phyloP scores from a whole-genome alignment of 352 stramenopile species.

The Phytophthora colocasiae region DNA sequence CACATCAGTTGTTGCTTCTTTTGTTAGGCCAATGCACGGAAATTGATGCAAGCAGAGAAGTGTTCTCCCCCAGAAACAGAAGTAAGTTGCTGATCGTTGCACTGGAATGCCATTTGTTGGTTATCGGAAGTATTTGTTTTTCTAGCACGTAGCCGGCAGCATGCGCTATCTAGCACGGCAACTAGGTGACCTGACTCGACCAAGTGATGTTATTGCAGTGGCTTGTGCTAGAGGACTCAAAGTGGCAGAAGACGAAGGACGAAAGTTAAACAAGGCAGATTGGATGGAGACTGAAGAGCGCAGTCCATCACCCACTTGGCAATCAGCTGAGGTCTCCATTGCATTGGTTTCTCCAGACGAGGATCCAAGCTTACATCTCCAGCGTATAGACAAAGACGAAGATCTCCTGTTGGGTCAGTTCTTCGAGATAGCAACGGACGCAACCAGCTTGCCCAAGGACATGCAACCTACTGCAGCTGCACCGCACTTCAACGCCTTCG shows the following conservation, averaged over 20 bases:
- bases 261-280: conserved; percentile 6
- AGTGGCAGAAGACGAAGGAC: conserved; percentile 31
- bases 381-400: conserved; percentile 19
- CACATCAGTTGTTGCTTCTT: conserved; percentile 1
- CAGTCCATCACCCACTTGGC: conserved; percentile 2
- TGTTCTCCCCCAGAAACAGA: conserved; percentile 30
- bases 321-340: conserved; percentile 5
- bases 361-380: conserved; percentile 22
- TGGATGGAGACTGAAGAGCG: conserved; percentile 16
- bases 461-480: conserved; percentile 10
- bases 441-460: conserved; percentile 7
- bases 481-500: conserved; percentile 41
- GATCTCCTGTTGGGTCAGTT: conserved; percentile 7
- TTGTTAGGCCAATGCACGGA: conserved; percentile 47
- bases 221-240: conserved; percentile 19
- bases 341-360: conserved; percentile 31
- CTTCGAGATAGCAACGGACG: conserved; percentile 10
- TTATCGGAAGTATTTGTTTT: conserved; percentile 1
- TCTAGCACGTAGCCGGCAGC: conserved; percentile 44
- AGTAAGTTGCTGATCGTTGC: conserved; percentile 22
- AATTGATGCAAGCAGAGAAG: conserved; percentile 52
- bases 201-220: conserved; percentile 59
- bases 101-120: background rate
- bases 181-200: conserved; percentile 41
- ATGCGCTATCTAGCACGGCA: conserved; percentile 59